phyloP scores from a whole-genome alignment of 345 rosid genomes.

The Rhodomyrtus tomentosa region DNA sequence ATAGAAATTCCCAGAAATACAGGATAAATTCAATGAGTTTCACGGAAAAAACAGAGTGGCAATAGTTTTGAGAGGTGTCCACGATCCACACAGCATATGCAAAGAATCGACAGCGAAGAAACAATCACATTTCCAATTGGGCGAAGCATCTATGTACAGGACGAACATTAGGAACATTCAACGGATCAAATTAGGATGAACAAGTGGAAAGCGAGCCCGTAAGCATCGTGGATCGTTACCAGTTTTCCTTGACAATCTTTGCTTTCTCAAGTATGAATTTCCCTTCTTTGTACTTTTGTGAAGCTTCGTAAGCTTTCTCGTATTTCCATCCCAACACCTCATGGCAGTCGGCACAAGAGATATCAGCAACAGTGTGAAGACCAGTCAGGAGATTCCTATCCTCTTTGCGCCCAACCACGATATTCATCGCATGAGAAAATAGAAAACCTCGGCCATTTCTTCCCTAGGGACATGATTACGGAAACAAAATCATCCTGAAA shows the following conservation, averaged over 20 bases:
- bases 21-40: background rate
- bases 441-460: slow-evolving; percentile 81
- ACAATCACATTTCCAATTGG: background rate
- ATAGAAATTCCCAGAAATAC: background rate
- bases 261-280: slow-evolving; percentile 78
- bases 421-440: slow-evolving; percentile 78
- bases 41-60: background rate
- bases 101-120: background rate
- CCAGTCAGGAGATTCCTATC: slow-evolving; percentile 68
- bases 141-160: background rate
- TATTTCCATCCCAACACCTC: slow-evolving; percentile 85
- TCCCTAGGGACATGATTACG: slow-evolving; percentile 39
- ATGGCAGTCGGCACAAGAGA: slow-evolving; percentile 55
- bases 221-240: slow-evolving; percentile 31
- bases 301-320: slow-evolving; percentile 56
- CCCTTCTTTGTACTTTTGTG: slow-evolving; percentile 86
- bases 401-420: slow-evolving; percentile 55
- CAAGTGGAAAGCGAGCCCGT: background rate
- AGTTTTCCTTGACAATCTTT: slow-evolving; percentile 62
- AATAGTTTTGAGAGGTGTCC: background rate
- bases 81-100: background rate
- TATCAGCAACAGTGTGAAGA: slow-evolving; percentile 81
- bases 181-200: background rate
- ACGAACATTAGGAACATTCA: background rate
- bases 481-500: background rate